Evolutionary conservation across 257 asterid genomes (phyloP).

Genomic region (Solanum medicagineum): DNA sequence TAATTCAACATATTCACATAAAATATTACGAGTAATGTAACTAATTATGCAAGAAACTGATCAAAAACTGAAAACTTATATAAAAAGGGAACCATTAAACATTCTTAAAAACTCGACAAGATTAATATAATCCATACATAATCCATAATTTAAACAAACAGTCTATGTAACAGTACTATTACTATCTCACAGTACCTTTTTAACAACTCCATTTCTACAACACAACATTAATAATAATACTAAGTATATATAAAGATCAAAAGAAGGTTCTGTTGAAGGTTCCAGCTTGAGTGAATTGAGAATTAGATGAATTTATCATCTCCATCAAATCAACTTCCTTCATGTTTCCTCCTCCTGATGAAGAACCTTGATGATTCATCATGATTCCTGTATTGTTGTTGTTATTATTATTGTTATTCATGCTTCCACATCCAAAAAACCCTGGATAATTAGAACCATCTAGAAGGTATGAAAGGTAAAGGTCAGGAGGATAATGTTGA

Average conservation of each 20-base stretch:
- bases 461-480: slow-evolving; percentile 9
- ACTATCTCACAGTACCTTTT: background rate
- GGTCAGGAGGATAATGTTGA: slow-evolving; percentile 3
- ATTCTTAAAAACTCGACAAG: background rate
- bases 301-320: slow-evolving; percentile 5
- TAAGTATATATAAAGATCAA: background rate
- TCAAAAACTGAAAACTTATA: slow-evolving; percentile 1
- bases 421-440: background rate
- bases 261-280: background rate
- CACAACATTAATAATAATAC: background rate
- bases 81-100: background rate
- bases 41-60: background rate
- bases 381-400: too few relatives aligned
- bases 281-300: slow-evolving; percentile 6
- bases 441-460: background rate
- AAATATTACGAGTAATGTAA: background rate
- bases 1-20: background rate
- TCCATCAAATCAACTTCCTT: slow-evolving; percentile 18
- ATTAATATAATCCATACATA: background rate
- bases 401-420: background rate
- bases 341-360: background rate
- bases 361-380: background rate
- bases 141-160: background rate
- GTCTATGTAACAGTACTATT: background rate
- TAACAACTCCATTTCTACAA: background rate